Evolutionary conservation across 345 rosid genomes (phyloP).

Genomic region (Capsella bursapastoris): DNA sequence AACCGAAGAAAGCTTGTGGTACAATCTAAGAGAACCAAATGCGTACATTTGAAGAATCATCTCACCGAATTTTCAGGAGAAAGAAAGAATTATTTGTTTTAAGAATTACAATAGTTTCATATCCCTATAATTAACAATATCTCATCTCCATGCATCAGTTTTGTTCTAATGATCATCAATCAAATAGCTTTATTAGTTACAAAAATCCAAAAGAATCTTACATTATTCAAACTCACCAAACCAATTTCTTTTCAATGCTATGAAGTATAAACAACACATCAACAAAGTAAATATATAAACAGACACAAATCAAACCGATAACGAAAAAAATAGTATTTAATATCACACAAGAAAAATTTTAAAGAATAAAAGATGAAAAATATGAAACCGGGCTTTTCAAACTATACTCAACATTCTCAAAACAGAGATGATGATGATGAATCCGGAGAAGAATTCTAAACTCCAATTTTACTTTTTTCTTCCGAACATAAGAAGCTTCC

Average conservation of each 20-base stretch:
- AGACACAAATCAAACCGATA: slow-evolving; percentile 28
- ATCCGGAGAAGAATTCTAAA: neutral
- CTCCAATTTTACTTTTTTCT: slow-evolving; percentile 48
- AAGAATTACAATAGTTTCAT: no score
- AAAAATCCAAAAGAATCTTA: slow-evolving; percentile 1
- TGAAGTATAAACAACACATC: slow-evolving; percentile 28
- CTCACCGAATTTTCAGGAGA: slow-evolving; percentile 17
- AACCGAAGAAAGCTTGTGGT: slow-evolving; percentile 19
- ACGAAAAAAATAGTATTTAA: neutral
- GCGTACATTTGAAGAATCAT: slow-evolving; percentile 22
- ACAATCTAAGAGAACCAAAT: slow-evolving; percentile 22
- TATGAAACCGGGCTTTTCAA: neutral
- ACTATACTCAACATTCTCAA: slow-evolving; percentile 17
- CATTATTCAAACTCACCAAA: slow-evolving; percentile 32
- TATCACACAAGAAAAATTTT: slow-evolving; percentile 28
- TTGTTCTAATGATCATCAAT: slow-evolving; percentile 7
- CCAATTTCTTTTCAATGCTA: slow-evolving; percentile 3
- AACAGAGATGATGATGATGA: neutral
- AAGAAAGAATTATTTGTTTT: no score
- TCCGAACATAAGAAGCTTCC: slow-evolving; percentile 91
- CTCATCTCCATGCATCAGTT: neutral
- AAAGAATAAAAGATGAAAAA: slow-evolving; percentile 19
- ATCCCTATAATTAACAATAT: no score
- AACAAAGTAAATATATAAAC: slow-evolving; percentile 16
- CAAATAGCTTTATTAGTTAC: neutral